Percentiles rank a stretch among this genome's conserved stretches.
These are phyloP conservation scores for Neoascochyta sp. DNA, from an alignment of 2,329 filamentous ascomycete species.

Conservation along the genomic window DNA sequence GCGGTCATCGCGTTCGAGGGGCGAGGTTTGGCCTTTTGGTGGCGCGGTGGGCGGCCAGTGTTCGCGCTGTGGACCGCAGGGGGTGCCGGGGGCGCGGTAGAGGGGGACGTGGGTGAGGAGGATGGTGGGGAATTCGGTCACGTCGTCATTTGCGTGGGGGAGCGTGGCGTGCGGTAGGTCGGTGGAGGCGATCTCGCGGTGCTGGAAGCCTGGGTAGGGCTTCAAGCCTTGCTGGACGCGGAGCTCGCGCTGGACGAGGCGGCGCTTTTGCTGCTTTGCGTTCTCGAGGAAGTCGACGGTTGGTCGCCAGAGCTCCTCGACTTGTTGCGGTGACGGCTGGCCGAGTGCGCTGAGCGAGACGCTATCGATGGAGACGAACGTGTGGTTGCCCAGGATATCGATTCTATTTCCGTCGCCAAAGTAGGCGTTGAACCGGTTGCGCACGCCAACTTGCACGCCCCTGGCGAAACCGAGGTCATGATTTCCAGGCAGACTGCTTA, in stretches of 20 bases:
- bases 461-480: slow-evolving; percentile 91
- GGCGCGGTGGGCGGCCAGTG: slow-evolving; percentile 69
- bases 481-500: slow-evolving; percentile 86
- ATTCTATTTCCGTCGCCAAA: slow-evolving; percentile 91
- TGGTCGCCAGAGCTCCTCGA: slow-evolving; percentile 67
- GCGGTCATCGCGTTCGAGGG: slow-evolving; percentile 60
- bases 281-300: slow-evolving; percentile 70
- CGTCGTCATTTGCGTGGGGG: slow-evolving; percentile 39
- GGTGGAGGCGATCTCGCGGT: slow-evolving; percentile 58
- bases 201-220: slow-evolving; percentile 54
- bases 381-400: slow-evolving; percentile 90
- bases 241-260: slow-evolving; percentile 66
- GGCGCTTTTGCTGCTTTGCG: slow-evolving; percentile 62
- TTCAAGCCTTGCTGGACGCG: slow-evolving; percentile 59
- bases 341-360: slow-evolving; percentile 79
- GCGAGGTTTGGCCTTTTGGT: slow-evolving; percentile 54
- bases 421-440: slow-evolving; percentile 78
- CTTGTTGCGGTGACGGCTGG: slow-evolving; percentile 49
- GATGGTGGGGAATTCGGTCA: slow-evolving; percentile 75
- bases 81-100: slow-evolving; percentile 75
- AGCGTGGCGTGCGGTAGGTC: slow-evolving; percentile 34
- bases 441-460: slow-evolving; percentile 74
- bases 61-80: slow-evolving; percentile 84
- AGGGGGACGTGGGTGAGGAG: slow-evolving; percentile 89
- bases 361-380: slow-evolving; percentile 85